phyloP scores from a whole-genome alignment of 108 stramenopile genomes.

The Cyclostephanos invisitatus region DNA sequence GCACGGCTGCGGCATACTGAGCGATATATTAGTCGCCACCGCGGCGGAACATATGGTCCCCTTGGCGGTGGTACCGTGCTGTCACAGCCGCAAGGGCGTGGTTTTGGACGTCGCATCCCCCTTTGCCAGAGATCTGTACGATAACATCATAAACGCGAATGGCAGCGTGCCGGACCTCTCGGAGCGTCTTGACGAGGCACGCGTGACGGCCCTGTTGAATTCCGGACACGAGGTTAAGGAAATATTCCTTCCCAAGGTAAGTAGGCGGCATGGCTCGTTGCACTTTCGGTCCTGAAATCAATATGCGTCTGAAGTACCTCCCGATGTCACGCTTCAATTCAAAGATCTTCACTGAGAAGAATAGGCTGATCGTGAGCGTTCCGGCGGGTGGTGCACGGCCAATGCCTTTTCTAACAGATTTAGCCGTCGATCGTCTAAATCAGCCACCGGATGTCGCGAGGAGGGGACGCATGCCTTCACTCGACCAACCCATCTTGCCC shows the following conservation, averaged over 20 bases:
- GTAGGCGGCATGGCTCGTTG: too few relatives aligned
- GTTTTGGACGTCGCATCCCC: conserved; percentile 34
- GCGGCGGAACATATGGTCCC: conserved; percentile 51
- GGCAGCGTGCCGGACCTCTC: conserved; percentile 43
- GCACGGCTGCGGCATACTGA: conserved; percentile 62
- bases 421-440: neutral
- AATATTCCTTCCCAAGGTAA: conserved; percentile 36
- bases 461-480: conserved; percentile 30
- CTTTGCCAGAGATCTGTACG: conserved; percentile 40
- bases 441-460: neutral
- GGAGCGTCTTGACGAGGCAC: conserved; percentile 50
- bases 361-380: conserved; percentile 54
- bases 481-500: conserved; percentile 18
- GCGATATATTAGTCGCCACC: conserved; percentile 51
- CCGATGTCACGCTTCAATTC: too few relatives aligned
- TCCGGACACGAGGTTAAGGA: conserved; percentile 50
- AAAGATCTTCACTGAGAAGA: conserved; percentile 56
- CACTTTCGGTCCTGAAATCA: too few relatives aligned
- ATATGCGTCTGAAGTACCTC: too few relatives aligned
- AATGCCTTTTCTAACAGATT: neutral
- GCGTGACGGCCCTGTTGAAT: conserved; percentile 49
- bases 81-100: conserved; percentile 48
- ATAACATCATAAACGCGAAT: conserved; percentile 28
- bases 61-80: conserved; percentile 67
- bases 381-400: conserved; percentile 10